Base-by-base conservation (phyloP, 805 yeast genomes). In the Cyberlindnera petersonii region DNA sequence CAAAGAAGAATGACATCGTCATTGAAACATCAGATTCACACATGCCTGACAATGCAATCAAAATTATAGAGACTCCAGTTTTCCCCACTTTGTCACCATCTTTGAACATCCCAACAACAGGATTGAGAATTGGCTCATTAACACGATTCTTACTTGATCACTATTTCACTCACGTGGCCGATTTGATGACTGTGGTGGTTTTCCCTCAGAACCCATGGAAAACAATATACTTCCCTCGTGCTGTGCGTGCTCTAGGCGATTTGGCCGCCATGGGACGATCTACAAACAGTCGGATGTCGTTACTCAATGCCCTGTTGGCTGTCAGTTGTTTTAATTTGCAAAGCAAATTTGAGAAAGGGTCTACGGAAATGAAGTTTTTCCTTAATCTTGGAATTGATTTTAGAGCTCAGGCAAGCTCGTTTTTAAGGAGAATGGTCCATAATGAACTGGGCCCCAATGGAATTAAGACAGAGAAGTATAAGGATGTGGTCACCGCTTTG, bases 141-240 rank as follows among this genome's bases (percentile, higher is more conserved):
- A 76, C 94, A 0, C 61, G 93, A 31, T 84, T 79, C 54, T 63
- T 87, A 28, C 63, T 87, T 33, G 79, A 79, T 44, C 78, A 87
- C 54, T 87, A 86, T 57, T 71, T 76, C 14, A 75, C 81, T 14
- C 77, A 79, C 47, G 93, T 87, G 1, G 91, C 91, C 0, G 93
- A 85, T 56, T 61, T 77, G 38, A 80, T 82, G 87, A 76, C 86
- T 0, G 87, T 81, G 4, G 74, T 81, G 17, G 76, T 79, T 1
- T 68, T 79, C 35, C 76, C 84, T 0, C 83, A 81, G 45, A 87
- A 85, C 55, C 95, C 95, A 1, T 87, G 95, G 95, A 82, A 82
- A 51, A 78, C 82, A 3, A 77, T 86, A n/a, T 86, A 85, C 59
- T 78, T 86, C 44, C 95, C 95, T 0, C 62, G 93, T 35, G 95